Percentiles rank a stretch among this genome's conserved stretches.
These are phyloP conservation scores for Solanum pinnatisectum DNA, from an alignment of 257 asterid species.

Conservation along the genomic window DNA sequence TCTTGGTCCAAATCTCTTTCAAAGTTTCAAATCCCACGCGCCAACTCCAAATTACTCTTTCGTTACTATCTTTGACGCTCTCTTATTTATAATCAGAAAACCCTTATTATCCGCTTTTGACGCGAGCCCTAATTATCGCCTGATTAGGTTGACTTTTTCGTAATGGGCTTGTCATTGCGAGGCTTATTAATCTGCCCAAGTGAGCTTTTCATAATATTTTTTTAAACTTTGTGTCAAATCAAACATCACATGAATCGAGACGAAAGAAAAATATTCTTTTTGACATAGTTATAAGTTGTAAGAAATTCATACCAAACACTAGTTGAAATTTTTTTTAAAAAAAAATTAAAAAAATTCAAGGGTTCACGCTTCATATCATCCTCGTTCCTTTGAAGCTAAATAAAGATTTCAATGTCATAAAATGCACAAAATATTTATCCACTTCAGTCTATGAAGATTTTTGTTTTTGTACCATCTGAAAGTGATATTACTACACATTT, in stretches of 20 bases:
- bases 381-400: neutral
- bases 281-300: neutral
- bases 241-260: neutral
- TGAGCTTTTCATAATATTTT: neutral
- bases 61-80: neutral
- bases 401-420: neutral
- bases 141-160: neutral
- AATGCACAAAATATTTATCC: neutral
- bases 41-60: neutral
- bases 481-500: neutral
- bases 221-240: too few species aligned
- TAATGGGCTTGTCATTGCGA: neutral
- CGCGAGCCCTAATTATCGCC: neutral
- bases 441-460: neutral
- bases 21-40: neutral
- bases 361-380: neutral
- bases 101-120: neutral
- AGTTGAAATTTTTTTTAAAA: neutral
- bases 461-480: neutral
- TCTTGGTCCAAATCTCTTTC: neutral
- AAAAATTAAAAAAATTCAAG: too few species aligned
- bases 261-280: neutral
- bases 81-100: neutral
- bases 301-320: too few species aligned
- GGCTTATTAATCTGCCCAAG: neutral